Evolutionary conservation across 257 asterid species (phyloP), one percentile per base, ranked within the genome.

Genomic region (Rubia yunnanensis): DNA sequence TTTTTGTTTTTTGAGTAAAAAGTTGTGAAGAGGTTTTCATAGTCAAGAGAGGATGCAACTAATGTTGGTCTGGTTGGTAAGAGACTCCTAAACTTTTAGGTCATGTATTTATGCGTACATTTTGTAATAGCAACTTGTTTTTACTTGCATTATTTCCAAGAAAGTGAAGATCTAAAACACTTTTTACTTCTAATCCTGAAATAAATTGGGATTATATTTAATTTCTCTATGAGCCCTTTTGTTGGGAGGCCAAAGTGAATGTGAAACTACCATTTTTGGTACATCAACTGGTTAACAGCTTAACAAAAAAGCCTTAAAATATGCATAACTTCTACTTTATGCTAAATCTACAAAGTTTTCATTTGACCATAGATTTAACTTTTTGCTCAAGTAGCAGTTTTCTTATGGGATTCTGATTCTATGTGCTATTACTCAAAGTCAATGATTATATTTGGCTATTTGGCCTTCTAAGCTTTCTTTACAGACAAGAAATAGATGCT

Each of bases 21-120:
- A 38, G 38, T 55, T 80, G 73, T 54, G 39, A 74, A 73, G 63
- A 30, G 65, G 46, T 20, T 28, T 64, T 24, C 48, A 41, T 82
- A 80, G 96, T 91, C 98, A 91, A 91, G 78, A 80, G 96, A 83
- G 83, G 96, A 86, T 91, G 91, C 58, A 88, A 82, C 94, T 76
- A 88, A 85, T 78, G 50, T 48, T 24, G 65, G 77, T 63, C 72
- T 75, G 79, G 88, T 91, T 84, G 95, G 92, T 86, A 86, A 60
- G 73, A 74, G 63, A 48, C 71, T 79, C 82, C 59, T 55, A 67
- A 85, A 34, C 69, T 41, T 30, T 44, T 57, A 1, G 66, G 17
- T 66, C 71, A 24, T 31, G 32, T 54, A 44, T 15, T 44, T 44
- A 49, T 49, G 38, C 20, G 22, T 28, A 63, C 62, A 44, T 70